Evolutionary conservation across 164 flowering plant genomes (phyloP).

Genomic region (Dillenia suffruticosa): DNA sequence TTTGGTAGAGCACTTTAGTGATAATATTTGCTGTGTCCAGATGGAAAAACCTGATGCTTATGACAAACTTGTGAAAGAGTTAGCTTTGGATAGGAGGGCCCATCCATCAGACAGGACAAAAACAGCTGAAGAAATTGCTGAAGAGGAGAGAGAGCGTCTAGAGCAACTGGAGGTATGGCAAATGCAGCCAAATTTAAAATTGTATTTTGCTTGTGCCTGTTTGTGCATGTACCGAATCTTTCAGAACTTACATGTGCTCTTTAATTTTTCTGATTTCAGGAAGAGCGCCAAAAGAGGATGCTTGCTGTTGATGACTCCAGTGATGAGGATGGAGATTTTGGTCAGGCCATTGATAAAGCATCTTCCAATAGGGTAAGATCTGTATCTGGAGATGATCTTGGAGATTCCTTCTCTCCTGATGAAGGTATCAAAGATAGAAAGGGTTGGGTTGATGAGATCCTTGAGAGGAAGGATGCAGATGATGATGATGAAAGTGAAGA

Average conservation of each 20-base stretch:
- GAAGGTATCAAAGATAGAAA: conserved; percentile 36
- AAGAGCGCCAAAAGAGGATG: conserved; percentile 89
- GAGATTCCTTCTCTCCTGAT: conserved; percentile 67
- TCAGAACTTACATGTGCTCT: too few species aligned
- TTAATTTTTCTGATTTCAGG: conserved; percentile 35
- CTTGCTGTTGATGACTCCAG: conserved; percentile 55
- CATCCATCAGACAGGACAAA: conserved; percentile 84
- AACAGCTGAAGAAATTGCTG: conserved; percentile 90
- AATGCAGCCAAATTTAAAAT: not conserved
- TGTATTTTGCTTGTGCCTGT: not conserved
- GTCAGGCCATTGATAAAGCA: conserved; percentile 30
- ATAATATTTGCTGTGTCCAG: conserved; percentile 1
- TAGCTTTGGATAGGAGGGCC: conserved; percentile 79
- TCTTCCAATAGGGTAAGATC: conserved; percentile 30
- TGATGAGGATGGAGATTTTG: conserved; percentile 54
- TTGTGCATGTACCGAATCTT: too few species aligned
- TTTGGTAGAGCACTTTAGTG: too few species aligned
- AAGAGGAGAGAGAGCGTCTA: conserved; percentile 82
- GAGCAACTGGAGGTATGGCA: conserved; percentile 72
- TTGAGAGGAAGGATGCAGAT: conserved; percentile 36
- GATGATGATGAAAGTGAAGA: conserved; percentile 37
- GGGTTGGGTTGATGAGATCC: conserved; percentile 80
- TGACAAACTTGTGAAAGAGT: conserved; percentile 61
- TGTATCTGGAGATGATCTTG: conserved; percentile 94
- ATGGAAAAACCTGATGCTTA: conserved; percentile 76